A percentile compares a stretch with the other conserved stretches of the same genome.
phyloP scores from a whole-genome alignment of 179 eudicot species.

The Spinacia oleracea region DNA sequence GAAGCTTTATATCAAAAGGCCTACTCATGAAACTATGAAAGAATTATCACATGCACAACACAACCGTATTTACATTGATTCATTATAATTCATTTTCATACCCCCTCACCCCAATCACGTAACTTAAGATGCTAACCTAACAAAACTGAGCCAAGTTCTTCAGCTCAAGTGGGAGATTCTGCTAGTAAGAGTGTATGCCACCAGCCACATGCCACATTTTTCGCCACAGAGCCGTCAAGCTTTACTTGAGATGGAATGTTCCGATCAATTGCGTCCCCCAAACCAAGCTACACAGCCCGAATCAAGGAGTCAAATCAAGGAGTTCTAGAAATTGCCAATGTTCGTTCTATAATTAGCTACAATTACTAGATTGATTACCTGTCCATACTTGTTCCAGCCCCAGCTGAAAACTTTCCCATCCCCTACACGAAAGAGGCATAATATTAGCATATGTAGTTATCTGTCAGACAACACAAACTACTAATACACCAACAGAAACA shows the following conservation, averaged over 20 bases:
- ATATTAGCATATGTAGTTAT: not conserved
- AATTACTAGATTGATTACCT: conserved; percentile 46
- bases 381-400: conserved; percentile 99
- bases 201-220: conserved; percentile 90
- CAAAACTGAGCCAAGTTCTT: conserved; percentile 45
- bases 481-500: not conserved
- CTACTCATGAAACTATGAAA: conserved; percentile 1
- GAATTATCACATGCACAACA: conserved; percentile 15
- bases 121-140: conserved; percentile 44
- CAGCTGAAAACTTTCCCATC: conserved; percentile 83
- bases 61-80: conserved; percentile 13
- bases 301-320: not conserved
- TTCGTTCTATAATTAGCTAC: not conserved
- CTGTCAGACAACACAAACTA: not conserved
- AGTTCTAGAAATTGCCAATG: not conserved
- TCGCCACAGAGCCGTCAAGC: conserved; percentile 59
- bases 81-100: conserved; percentile 4
- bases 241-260: conserved; percentile 79
- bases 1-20: conserved; percentile 9
- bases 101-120: conserved; percentile 1
- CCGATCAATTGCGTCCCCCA: conserved; percentile 93
- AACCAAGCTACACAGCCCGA: conserved; percentile 62
- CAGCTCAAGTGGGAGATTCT: conserved; percentile 59
- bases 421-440: conserved; percentile 37
- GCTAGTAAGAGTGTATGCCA: conserved; percentile 95